Evolutionary conservation across 352 stramenopile species (phyloP).

Genomic region (Phytopythium helicoides): DNA sequence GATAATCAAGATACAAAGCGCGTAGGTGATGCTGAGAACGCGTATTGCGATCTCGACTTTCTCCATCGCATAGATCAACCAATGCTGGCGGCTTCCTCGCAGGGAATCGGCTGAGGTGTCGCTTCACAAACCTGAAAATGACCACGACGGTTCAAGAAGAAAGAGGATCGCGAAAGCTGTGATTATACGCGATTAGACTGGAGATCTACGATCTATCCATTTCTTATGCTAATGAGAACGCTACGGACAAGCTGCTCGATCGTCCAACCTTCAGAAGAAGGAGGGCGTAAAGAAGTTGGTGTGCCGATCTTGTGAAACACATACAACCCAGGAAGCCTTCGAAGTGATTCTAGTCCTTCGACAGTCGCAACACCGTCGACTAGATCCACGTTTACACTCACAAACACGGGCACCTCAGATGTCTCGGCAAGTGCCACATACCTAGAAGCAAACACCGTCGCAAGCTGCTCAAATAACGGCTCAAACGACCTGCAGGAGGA

Average conservation of each 20-base stretch:
- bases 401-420: conserved; percentile 7
- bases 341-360: not conserved
- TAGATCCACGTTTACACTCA: conserved; percentile 13
- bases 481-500: conserved; percentile 12
- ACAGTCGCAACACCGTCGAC: conserved; percentile 6
- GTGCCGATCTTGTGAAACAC: conserved; percentile 1
- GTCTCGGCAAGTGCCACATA: not conserved
- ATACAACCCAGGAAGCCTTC: not conserved
- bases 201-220: not conserved
- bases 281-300: conserved; percentile 7
- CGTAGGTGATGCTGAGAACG: conserved; percentile 49
- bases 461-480: conserved; percentile 11
- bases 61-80: conserved; percentile 57
- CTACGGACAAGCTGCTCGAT: not conserved
- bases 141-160: not conserved
- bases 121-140: not conserved
- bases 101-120: too few species aligned
- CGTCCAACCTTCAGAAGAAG: not conserved
- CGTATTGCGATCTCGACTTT: conserved; percentile 72
- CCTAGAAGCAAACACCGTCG: not conserved
- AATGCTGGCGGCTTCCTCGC: too few species aligned
- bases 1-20: conserved; percentile 52
- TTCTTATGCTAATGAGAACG: not conserved
- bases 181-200: too few species aligned
- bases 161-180: not conserved